Evolutionary conservation across 2,329 filamentous ascomycete genomes (phyloP).

Genomic region (Penicillium crustosum): DNA sequence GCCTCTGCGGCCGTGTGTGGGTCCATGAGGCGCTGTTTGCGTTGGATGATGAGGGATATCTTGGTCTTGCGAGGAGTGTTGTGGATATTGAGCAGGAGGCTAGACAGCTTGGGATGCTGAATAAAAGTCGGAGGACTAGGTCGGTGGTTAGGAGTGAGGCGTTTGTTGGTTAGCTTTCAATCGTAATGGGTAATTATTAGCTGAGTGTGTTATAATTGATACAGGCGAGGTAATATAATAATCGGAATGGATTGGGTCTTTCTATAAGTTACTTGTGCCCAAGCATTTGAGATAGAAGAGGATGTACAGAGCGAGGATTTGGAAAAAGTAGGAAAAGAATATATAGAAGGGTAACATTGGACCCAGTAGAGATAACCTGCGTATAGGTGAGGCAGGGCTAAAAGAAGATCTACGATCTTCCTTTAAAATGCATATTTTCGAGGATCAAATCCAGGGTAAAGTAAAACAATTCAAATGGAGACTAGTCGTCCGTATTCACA

Average conservation of each 20-base stretch:
- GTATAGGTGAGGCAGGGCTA: not conserved
- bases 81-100: constrained; percentile 22
- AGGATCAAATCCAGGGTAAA: constrained; percentile 4
- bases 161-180: not conserved
- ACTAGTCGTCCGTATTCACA: constrained; percentile 12
- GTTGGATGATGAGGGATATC: constrained; percentile 27
- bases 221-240: not conserved
- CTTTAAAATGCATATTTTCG: constrained; percentile 14
- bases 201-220: not conserved
- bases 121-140: constrained; percentile 5
- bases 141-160: constrained; percentile 6
- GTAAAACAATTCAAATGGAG: constrained; percentile 16
- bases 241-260: constrained; percentile 10
- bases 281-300: not conserved
- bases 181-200: not conserved
- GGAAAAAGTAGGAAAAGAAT: not conserved
- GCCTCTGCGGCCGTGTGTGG: constrained; percentile 25
- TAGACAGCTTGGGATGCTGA: constrained; percentile 8
- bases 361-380: not conserved
- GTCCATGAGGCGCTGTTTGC: constrained; percentile 26
- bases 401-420: not conserved
- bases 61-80: constrained; percentile 17
- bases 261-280: constrained; percentile 21
- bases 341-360: not conserved
- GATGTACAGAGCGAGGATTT: constrained; percentile 17